Evolutionary conservation across 352 stramenopile genomes (phyloP).

Genomic region (Saprolegnia diclina): DNA sequence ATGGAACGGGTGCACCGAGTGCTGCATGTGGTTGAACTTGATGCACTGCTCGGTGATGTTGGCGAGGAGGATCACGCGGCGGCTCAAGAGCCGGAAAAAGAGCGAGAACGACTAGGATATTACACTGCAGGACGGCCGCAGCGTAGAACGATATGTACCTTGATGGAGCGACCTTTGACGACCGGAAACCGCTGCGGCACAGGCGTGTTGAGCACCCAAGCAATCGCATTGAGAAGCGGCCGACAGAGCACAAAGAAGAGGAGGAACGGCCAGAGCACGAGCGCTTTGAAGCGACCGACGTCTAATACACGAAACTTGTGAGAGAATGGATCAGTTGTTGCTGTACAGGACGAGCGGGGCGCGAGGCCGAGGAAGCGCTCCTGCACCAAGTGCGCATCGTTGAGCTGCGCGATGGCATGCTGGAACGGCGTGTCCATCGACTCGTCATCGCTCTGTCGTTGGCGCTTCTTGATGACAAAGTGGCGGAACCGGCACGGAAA

Average conservation of each 20-base stretch:
- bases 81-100: slow-evolving; percentile 38
- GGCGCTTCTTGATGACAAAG: slow-evolving; percentile 18
- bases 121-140: no score
- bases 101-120: slow-evolving; percentile 35
- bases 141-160: slow-evolving; percentile 29
- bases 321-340: neutral
- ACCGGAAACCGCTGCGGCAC: slow-evolving; percentile 31
- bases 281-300: neutral
- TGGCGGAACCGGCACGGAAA: slow-evolving; percentile 25
- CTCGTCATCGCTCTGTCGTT: neutral
- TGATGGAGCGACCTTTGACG: slow-evolving; percentile 33
- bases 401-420: slow-evolving; percentile 20
- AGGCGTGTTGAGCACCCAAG: slow-evolving; percentile 1
- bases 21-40: slow-evolving; percentile 16
- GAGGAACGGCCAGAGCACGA: slow-evolving; percentile 4
- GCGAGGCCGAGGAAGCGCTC: neutral
- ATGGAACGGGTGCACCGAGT: slow-evolving; percentile 9
- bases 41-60: slow-evolving; percentile 22
- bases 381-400: slow-evolving; percentile 8
- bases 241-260: neutral
- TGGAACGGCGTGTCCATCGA: slow-evolving; percentile 9
- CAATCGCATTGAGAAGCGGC: neutral
- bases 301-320: neutral
- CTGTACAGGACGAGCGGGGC: neutral
- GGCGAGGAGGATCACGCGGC: slow-evolving; percentile 34